Evolutionary conservation across 768 basidiomycete species (phyloP).

Genomic region (Baorangia bicolor): DNA sequence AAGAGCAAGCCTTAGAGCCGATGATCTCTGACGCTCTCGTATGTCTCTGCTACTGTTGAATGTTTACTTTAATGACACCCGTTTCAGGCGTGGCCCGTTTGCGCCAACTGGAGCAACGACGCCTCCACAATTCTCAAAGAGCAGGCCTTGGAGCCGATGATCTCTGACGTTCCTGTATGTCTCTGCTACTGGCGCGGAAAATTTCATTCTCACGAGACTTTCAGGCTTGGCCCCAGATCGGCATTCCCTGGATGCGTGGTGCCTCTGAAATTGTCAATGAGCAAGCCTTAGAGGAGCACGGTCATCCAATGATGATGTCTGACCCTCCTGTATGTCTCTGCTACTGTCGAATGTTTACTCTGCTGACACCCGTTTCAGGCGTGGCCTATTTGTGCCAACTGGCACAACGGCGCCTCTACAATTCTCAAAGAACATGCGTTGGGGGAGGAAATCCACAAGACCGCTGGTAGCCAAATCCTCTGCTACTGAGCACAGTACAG

Average conservation of each 20-base stretch:
- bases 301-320: neutral
- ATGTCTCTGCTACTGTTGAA: too few species aligned
- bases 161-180: too few species aligned
- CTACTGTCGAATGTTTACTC: neutral
- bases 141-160: too few species aligned
- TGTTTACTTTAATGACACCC: too few species aligned
- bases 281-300: too few species aligned
- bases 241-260: fast-evolving
- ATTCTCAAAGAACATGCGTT: neutral
- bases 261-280: neutral
- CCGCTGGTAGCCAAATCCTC: neutral
- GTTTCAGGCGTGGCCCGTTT: too few species aligned
- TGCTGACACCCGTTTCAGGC: neutral
- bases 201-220: neutral
- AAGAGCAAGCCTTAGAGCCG: neutral
- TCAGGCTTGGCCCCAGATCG: neutral
- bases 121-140: too few species aligned
- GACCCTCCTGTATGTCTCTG: neutral
- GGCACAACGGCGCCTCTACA: neutral
- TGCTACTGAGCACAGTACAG: neutral
- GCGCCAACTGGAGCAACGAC: too few species aligned
- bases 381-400: too few species aligned
- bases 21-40: neutral
- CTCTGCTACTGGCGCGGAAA: neutral
- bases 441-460: neutral